These are phyloP conservation scores for Theileria annulata DNA, from an alignment of 169 alveolate genomes.

Conservation along the genomic window DNA sequence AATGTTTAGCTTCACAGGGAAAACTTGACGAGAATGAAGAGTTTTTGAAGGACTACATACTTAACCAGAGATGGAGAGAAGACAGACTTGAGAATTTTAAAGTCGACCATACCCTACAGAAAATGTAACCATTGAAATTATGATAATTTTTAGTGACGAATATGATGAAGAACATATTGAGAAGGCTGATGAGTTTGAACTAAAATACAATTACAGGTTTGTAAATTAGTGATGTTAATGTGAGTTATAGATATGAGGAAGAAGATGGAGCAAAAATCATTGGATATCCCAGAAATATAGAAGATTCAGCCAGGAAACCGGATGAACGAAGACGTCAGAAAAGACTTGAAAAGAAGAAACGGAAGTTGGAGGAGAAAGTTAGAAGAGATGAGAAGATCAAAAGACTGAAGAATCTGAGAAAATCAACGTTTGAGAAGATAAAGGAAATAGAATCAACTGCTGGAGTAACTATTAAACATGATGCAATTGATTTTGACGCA, in stretches of 20 bases:
- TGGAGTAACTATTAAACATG: conserved; percentile 24
- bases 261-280: conserved; percentile 48
- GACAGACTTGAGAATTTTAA: conserved; percentile 59
- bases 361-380: conserved; percentile 51
- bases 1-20: conserved; percentile 49
- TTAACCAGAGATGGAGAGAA: conserved; percentile 80
- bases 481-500: conserved; percentile 51
- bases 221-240: conserved; percentile 40
- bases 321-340: conserved; percentile 55
- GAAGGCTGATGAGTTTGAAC: conserved; percentile 73
- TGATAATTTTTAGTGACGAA: conserved; percentile 38
- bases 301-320: conserved; percentile 57
- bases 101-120: conserved; percentile 1
- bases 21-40: conserved; percentile 71
- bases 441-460: conserved; percentile 30
- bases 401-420: conserved; percentile 49
- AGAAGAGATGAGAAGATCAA: conserved; percentile 56
- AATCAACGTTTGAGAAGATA: conserved; percentile 5
- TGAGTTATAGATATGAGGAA: conserved; percentile 35
- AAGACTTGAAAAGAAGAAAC: conserved; percentile 38
- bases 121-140: background rate
- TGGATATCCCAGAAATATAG: conserved; percentile 60
- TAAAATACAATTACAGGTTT: conserved; percentile 67
- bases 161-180: conserved; percentile 72
- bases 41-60: conserved; percentile 75